These are phyloP conservation scores for Chrysosporium queenslandicum DNA, from an alignment of 2,329 filamentous ascomycete genomes.

Conservation along the genomic window DNA sequence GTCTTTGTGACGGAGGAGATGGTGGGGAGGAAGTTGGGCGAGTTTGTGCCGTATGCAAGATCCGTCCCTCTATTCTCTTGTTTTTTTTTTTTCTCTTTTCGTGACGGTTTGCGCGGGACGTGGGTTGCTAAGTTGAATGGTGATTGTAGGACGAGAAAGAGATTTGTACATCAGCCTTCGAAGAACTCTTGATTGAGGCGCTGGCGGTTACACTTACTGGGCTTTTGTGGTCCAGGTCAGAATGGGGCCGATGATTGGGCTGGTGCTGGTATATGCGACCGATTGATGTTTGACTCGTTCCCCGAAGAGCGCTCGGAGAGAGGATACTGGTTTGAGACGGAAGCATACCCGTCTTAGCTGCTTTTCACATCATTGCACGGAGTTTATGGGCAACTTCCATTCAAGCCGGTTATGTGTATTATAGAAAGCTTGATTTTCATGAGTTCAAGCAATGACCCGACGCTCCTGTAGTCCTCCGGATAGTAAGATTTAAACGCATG, in stretches of 20 bases:
- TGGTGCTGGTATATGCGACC: background rate
- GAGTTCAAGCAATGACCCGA: too few relatives aligned
- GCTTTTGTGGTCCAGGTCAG: too few relatives aligned
- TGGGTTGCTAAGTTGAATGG: background rate
- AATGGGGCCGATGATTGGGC: too few relatives aligned
- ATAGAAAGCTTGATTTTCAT: too few relatives aligned
- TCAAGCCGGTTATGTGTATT: background rate
- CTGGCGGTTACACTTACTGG: too few relatives aligned
- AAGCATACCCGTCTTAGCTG: background rate
- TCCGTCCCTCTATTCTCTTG: background rate
- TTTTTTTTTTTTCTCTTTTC: background rate
- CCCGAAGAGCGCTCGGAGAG: background rate
- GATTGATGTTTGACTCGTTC: background rate
- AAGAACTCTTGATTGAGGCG: conserved; percentile 45
- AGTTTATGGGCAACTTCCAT: background rate
- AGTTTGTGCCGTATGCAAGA: conserved; percentile 78
- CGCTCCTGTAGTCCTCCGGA: too few relatives aligned
- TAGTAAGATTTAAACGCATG: background rate
- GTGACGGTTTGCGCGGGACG: background rate
- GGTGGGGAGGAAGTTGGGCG: conserved; percentile 90
- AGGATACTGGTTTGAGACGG: background rate
- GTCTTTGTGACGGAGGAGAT: conserved; percentile 85
- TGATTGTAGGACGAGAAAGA: conserved; percentile 51
- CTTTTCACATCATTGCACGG: background rate
- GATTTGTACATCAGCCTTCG: conserved; percentile 57